Conservation (phyloP, 2,329 filamentous ascomycete genomes). For the Tolypocladium ovalisporum region DNA sequence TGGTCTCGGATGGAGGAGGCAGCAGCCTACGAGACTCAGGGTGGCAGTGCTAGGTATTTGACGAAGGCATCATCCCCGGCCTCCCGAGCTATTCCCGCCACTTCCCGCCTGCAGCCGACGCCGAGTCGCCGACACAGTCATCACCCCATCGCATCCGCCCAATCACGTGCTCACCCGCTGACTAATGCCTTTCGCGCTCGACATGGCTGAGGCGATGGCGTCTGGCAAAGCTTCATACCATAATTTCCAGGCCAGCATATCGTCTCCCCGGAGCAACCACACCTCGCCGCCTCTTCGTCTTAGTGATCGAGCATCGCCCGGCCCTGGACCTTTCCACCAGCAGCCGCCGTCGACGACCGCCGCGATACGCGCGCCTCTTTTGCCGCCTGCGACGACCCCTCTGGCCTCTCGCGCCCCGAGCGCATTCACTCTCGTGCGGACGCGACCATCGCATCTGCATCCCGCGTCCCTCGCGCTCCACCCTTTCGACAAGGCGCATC, state of each 20-base stretch:
- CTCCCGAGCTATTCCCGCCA: not conserved
- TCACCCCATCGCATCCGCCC: not conserved
- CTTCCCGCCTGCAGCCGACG: not conserved
- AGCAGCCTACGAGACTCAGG: not conserved
- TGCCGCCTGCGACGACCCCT: not conserved
- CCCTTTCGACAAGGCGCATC: constrained; percentile 4
- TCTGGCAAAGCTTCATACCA: constrained; percentile 12
- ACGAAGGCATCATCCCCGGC: not conserved
- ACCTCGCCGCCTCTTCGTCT: constrained; percentile 1
- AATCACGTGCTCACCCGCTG: constrained; percentile 16
- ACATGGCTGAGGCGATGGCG: not conserved
- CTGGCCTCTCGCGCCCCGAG: not conserved
- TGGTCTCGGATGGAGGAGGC: not conserved
- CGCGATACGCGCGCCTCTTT: not conserved
- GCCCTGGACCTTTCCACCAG: not conserved
- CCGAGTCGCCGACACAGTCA: not conserved
- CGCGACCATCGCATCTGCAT: not conserved
- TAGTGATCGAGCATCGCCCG: not conserved
- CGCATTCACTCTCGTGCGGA: not conserved
- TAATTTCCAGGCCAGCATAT: constrained; percentile 15
- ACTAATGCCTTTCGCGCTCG: constrained; percentile 15
- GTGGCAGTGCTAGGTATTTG: no score
- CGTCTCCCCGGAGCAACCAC: constrained; percentile 6
- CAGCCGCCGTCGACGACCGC: not conserved
- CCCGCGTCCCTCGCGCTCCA: not conserved